Conservation (phyloP, 2,329 filamentous ascomycete genomes). For the Paradendryphiella salina region DNA sequence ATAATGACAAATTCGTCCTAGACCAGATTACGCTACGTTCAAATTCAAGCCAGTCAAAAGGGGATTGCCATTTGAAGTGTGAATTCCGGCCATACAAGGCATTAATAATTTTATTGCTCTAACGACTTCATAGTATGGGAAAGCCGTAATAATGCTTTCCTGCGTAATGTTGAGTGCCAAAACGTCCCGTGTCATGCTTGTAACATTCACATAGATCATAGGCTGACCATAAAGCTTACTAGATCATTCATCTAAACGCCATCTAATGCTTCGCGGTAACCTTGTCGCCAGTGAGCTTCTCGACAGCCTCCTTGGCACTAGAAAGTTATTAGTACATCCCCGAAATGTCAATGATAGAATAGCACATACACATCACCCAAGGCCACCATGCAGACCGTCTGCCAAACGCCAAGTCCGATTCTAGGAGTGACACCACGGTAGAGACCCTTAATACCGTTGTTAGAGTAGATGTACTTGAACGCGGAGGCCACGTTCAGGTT, state of each 20-base stretch:
- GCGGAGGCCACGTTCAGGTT: constrained; percentile 95
- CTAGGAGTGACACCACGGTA: constrained; percentile 95
- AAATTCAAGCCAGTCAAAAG: not conserved
- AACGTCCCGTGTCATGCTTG: constrained; percentile 2
- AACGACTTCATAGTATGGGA: not conserved
- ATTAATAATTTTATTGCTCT: constrained; percentile 16
- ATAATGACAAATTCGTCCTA: not conserved
- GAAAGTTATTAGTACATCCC: constrained; percentile 30
- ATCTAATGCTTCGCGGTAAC: constrained; percentile 68
- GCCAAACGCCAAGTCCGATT: constrained; percentile 95
- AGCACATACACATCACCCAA: constrained; percentile 89
- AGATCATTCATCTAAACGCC: constrained; percentile 25
- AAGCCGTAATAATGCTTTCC: not conserved
- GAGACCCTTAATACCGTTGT: constrained; percentile 86
- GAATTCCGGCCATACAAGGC: constrained; percentile 3
- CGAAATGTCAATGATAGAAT: not conserved
- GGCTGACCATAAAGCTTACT: constrained; percentile 6
- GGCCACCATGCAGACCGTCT: constrained; percentile 99
- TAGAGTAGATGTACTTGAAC: constrained; percentile 81
- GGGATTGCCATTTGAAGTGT: too few species aligned
- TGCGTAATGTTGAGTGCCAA: not conserved
- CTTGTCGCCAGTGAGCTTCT: constrained; percentile 65
- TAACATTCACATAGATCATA: constrained; percentile 6
- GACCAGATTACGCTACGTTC: not conserved
- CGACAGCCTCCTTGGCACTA: constrained; percentile 67